phyloP scores from a whole-genome alignment of 2,329 filamentous ascomycete genomes.

The Tolypocladium pustulatum region DNA sequence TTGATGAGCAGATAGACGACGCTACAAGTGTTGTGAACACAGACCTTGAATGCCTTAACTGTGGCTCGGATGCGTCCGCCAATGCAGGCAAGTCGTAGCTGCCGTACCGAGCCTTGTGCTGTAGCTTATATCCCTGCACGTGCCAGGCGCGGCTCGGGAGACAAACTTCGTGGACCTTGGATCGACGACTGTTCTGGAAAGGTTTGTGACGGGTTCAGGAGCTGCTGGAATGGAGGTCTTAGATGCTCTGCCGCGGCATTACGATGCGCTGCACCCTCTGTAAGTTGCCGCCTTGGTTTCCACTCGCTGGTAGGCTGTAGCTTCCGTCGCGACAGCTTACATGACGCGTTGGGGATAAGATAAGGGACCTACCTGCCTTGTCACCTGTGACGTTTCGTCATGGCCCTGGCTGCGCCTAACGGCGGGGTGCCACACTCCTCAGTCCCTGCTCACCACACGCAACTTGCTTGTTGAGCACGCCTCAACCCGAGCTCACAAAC shows the following conservation, averaged over 20 bases:
- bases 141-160: background rate
- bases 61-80: too few relatives aligned
- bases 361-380: background rate
- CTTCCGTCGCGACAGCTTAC: background rate
- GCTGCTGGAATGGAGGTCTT: background rate
- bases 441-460: background rate
- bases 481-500: background rate
- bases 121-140: background rate
- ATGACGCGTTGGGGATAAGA: background rate
- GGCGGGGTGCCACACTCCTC: background rate
- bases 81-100: too few relatives aligned
- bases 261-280: too few relatives aligned
- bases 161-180: background rate
- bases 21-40: background rate
- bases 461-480: background rate
- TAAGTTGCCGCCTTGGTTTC: too few relatives aligned
- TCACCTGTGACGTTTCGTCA: background rate
- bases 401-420: background rate
- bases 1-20: background rate
- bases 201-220: background rate
- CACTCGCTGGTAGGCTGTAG: too few relatives aligned
- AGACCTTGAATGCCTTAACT: too few relatives aligned
- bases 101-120: too few relatives aligned
- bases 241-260: too few relatives aligned
- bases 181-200: background rate